phyloP scores from a whole-genome alignment of 2,329 filamentous ascomycete species.

The Fusarium anguioides region DNA sequence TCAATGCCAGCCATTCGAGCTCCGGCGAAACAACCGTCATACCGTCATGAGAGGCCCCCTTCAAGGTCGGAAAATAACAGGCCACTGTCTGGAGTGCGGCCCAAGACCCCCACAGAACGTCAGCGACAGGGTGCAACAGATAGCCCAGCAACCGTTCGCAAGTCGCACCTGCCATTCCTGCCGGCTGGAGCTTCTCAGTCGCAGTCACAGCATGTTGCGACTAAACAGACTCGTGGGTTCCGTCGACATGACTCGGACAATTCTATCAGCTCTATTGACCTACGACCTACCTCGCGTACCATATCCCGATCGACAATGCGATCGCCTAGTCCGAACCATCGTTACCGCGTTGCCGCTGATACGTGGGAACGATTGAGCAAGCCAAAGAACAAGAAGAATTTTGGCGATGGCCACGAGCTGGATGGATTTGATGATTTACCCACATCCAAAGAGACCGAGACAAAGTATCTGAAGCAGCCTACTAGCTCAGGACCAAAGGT shows the following conservation, averaged over 20 bases:
- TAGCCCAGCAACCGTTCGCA: constrained; percentile 64
- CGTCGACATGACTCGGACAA: constrained; percentile 87
- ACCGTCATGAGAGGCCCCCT: constrained; percentile 67
- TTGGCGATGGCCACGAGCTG: constrained; percentile 92
- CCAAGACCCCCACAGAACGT: constrained; percentile 78
- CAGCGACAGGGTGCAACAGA: constrained; percentile 60
- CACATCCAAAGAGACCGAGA: constrained; percentile 84
- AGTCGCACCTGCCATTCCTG: constrained; percentile 78
- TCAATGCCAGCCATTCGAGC: constrained; percentile 71
- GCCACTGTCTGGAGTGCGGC: constrained; percentile 65
- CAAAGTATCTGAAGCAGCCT: constrained; percentile 84
- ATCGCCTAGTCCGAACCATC: constrained; percentile 67
- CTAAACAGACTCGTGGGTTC: constrained; percentile 77
- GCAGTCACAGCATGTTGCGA: constrained; percentile 81
- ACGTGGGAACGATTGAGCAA: constrained; percentile 76
- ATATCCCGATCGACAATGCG: constrained; percentile 69
- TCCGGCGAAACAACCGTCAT: constrained; percentile 60
- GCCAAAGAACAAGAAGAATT: constrained; percentile 68
- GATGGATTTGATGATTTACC: constrained; percentile 95
- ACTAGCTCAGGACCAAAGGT: constrained; percentile 75
- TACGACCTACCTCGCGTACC: constrained; percentile 67
- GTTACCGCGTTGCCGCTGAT: constrained; percentile 59
- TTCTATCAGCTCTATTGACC: constrained; percentile 66
- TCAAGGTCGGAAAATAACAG: constrained; percentile 67
- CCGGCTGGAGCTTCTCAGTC: constrained; percentile 78